These are phyloP conservation scores for Solanum dulcamara DNA, from an alignment of 257 asterid species.

Conservation along the genomic window DNA sequence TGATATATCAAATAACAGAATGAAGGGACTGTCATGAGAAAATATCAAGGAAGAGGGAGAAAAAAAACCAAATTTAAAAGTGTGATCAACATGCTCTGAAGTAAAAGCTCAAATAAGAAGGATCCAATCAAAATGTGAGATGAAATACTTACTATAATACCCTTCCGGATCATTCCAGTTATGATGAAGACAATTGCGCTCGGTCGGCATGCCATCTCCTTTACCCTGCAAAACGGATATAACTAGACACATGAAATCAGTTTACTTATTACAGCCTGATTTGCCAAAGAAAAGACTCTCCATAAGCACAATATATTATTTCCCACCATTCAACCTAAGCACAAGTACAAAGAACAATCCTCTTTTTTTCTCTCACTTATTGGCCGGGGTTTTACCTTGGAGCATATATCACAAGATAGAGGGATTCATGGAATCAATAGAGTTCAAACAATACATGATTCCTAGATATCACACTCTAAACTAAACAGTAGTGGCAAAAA, in stretches of 20 bases:
- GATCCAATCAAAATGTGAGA: not conserved
- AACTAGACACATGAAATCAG: not conserved
- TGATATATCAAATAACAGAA: not conserved
- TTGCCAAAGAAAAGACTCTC: not conserved
- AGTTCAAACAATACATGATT: not conserved
- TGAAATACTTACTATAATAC: constrained; percentile 36
- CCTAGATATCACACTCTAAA: not conserved
- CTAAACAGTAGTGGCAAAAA: not conserved
- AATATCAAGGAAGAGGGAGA: not conserved
- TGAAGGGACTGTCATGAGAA: not conserved
- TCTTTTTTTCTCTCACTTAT: not conserved
- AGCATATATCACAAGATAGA: not conserved
- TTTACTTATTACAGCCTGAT: not conserved
- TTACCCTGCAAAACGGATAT: constrained; percentile 43
- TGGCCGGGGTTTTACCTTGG: not conserved
- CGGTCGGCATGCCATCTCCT: constrained; percentile 58
- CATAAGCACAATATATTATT: not conserved
- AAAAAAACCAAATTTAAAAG: not conserved
- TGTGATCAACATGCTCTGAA: not conserved
- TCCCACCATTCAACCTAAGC: not conserved
- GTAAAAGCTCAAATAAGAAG: not conserved
- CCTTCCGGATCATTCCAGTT: constrained; percentile 45
- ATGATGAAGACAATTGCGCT: constrained; percentile 67
- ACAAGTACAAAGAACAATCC: not conserved
- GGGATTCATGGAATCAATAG: constrained; percentile 28